Base-by-base conservation (phyloP, 805 yeast genomes). In the Sugiyamaella chiloensis region DNA sequence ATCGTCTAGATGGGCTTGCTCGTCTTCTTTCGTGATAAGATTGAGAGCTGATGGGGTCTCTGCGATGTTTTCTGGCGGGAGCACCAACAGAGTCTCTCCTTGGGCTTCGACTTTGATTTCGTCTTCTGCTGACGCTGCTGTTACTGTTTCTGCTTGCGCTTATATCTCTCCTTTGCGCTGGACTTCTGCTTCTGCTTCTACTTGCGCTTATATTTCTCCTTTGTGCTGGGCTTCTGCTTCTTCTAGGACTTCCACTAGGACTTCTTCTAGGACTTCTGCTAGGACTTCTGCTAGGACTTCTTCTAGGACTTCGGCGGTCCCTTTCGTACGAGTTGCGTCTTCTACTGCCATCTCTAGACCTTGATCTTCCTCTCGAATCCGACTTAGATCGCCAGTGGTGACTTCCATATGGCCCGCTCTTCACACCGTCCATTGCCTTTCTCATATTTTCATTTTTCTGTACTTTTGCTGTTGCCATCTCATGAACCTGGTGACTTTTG, bases 401-500 rank as follows among this genome's bases (percentile, higher is more conserved):
- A 21, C 29, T 37, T 14, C 29, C 29, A 14, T 20, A 37, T 37
- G 41, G 5, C 27, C 19, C 19, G 5, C 20, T 34, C 14, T 34
- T 9, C 12, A 34, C 16, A 9, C 7, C 37, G 6, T 29, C 17
- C 17, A 54, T 27, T 5, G 57, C 61, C 16, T 31, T 24, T 30
- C 47, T 31, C 50, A 57, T 35, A 11, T 50, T 40, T 27, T 49
- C 54, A 32, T 57, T 57, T 23, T 40, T 48, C 24, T 26, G 24
- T 12, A 31, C 42, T 39, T 58, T 58, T 12, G 53, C 54, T 6
- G 21, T 42, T 2, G 56, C 47, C 29, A 53, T 26, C 27, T 46
- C 56, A 36, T 58, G 61, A 12, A 49, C 44, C 16, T 55, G 53
- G 37, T 54, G 49, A 12, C 41, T 27, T 24, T 39, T 34, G 17